Base-by-base conservation (phyloP, 208 protist genomes). In the Porcisia deanei region DNA sequence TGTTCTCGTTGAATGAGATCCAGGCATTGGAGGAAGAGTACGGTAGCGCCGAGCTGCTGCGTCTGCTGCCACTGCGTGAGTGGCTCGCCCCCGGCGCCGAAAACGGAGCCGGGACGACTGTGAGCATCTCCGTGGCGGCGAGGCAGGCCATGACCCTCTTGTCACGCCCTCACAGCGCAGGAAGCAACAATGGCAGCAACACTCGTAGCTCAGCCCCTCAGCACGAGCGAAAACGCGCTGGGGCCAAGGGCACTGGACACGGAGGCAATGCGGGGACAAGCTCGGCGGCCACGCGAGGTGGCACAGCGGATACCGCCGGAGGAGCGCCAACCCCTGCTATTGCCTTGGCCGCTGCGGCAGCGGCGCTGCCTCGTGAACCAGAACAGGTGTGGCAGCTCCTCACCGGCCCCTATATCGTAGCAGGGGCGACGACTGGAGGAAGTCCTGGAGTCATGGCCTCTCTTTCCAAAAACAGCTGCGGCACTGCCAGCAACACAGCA, bases 1-100 rank as follows among this genome's bases (percentile, higher is more conserved):
- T 93, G 57, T 85, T 88, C 60, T 76, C 85, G 57, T 68, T 82
- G 20, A 82, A 88, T 5, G 89, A 94, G 71, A 76, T 94, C 55
- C 82, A 80, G 60, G 73, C 80, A 75, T 45, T 92, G 34, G 87
- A 94, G 71, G 39, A 65, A 60, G 85, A 90, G 57, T 92, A 89
- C 77, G 88, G 85, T 14, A 61, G 53, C 41, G 59, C 71, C 34
- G 81, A 89, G 54, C 66, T 89, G 71, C 79, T 87, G 22, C 72
- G 78, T 0, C 73, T 82, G 68, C 68, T 82, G 30, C 74, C 77
- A 8, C 65, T 84, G 63, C 81, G 59, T 39, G 68, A 77, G 61
- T 79, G 72, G 71, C 39, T 73, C 20, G 58, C 39, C 53, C 43
- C 8, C 58, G 64, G 47, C 39, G 64, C 59, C 25, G 75, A 73